Percentiles rank a stretch among this genome's conserved stretches.
Conservation (phyloP, 176 grass and related monocot species). For the Carex pumila region DNA sequence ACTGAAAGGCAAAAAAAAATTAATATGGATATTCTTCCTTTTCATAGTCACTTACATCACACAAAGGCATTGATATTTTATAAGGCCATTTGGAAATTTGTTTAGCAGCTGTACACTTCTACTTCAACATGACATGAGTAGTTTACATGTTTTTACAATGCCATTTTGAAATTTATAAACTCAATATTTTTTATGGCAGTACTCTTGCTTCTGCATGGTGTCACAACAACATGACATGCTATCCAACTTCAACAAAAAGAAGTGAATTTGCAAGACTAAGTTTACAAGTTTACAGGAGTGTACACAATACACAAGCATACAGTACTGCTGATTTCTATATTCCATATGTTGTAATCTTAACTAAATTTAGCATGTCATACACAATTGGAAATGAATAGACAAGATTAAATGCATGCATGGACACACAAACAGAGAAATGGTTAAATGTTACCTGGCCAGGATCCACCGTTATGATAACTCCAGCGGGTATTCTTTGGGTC, state of each 20-base stretch:
- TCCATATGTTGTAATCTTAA: neutral
- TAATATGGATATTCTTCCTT: neutral
- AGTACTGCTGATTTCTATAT: neutral
- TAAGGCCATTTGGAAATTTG: neutral
- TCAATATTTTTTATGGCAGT: neutral
- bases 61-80: neutral
- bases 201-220: neutral
- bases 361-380: neutral
- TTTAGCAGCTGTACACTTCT: neutral
- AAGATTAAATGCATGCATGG: neutral
- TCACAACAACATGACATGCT: neutral
- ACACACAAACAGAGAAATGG: neutral
- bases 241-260: neutral
- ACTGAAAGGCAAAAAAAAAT: neutral
- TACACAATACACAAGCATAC: too few relatives aligned
- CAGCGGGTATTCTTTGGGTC: conserved; percentile 79
- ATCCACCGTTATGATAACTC: conserved; percentile 83
- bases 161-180: too few relatives aligned
- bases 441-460: conserved; percentile 58
- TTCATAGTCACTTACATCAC: neutral
- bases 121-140: neutral
- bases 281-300: neutral
- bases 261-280: neutral
- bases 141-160: too few relatives aligned
- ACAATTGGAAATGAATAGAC: neutral